Conservation (phyloP, 495 filamentous ascomycete genomes). For the Talaromyces ruber region DNA sequence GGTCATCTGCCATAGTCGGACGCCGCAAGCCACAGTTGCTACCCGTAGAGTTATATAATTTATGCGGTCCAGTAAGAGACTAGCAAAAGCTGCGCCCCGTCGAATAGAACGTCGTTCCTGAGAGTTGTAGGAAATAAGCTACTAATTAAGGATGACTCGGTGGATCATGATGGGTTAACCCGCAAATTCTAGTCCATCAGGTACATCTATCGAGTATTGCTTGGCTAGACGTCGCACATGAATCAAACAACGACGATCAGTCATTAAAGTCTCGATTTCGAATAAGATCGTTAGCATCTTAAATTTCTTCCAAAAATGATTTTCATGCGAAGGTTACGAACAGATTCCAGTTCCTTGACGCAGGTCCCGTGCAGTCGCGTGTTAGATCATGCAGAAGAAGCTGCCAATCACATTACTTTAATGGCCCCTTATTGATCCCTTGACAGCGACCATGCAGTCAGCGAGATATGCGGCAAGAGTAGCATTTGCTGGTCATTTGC, state of each 20-base stretch:
- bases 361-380: not conserved
- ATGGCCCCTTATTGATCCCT: not conserved
- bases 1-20: not conserved
- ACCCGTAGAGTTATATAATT: not conserved
- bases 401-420: not conserved
- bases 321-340: not conserved
- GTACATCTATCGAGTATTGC: not conserved
- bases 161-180: not conserved
- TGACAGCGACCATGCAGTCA: not conserved
- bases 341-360: not conserved
- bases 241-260: not conserved
- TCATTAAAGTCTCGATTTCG: not conserved
- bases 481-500: slow-evolving; percentile 1
- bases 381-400: not conserved
- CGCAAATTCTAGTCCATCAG: not conserved
- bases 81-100: not conserved
- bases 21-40: slow-evolving; percentile 6
- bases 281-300: not conserved
- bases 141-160: not conserved
- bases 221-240: not conserved
- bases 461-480: not conserved
- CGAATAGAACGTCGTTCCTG: not conserved
- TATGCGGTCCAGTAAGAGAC: not conserved
- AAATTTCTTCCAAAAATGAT: not conserved
- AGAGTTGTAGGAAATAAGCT: not conserved